Conservation (phyloP, 169 alveolate species). For the Cryptosporidium parvum region DNA sequence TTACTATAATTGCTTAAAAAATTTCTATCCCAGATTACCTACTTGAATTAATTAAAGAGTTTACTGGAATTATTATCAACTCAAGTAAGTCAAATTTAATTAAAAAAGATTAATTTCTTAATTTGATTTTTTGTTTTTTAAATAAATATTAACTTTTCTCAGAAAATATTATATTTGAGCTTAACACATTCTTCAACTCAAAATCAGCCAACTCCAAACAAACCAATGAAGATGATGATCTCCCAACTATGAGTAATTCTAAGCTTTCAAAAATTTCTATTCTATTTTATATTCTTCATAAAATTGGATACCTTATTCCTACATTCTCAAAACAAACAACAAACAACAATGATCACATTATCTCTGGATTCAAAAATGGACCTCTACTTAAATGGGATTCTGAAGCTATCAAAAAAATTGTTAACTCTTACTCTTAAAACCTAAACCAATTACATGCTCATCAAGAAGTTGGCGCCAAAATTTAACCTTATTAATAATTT, state of each 20-base stretch:
- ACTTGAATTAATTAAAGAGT: slow-evolving; percentile 38
- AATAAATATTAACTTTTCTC: not conserved
- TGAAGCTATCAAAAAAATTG: not conserved
- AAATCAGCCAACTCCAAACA: not conserved
- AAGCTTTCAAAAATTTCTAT: slow-evolving; percentile 13
- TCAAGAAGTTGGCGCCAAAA: not conserved
- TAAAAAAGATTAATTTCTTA: not conserved
- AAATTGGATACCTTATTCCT: slow-evolving; percentile 45
- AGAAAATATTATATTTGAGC: slow-evolving; percentile 22
- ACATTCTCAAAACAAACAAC: not conserved
- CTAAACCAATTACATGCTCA: not conserved
- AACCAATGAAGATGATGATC: slow-evolving; percentile 6
- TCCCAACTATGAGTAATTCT: not conserved
- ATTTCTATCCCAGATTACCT: slow-evolving; percentile 22
- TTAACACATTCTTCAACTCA: slow-evolving; percentile 5
- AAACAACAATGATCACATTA: not conserved
- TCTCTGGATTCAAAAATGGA: slow-evolving; percentile 60
- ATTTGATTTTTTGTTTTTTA: not conserved
- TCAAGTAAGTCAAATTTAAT: slow-evolving; percentile 27
- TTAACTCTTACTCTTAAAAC: not conserved
- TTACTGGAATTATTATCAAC: slow-evolving; percentile 9
- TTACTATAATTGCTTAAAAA: no score
- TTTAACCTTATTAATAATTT: no score
- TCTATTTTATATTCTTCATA: slow-evolving; percentile 17
- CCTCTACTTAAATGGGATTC: slow-evolving; percentile 60